Evolutionary conservation across 148 eudicot species (phyloP), one percentile per base, ranked within the genome.

Genomic region (Rheum nobile): DNA sequence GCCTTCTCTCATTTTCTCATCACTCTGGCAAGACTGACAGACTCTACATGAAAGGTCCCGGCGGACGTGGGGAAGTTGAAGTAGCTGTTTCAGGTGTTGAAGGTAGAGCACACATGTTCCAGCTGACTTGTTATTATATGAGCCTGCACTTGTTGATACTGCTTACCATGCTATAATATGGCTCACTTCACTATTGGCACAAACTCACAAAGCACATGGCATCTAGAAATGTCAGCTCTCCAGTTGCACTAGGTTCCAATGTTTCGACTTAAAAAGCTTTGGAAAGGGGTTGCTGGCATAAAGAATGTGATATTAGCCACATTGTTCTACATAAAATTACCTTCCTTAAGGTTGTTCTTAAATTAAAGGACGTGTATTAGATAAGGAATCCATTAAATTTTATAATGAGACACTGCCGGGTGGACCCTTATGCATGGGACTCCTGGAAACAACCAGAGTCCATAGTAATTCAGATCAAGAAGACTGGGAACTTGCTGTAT

Each of bases 51-150:
- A 95, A 90, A 81, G 99, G 99, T 67, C 99, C 99, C 68, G 97
- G 96, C 52, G 99, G 99, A 52, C 99, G 97, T 75, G 99, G 99
- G 16, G 96, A 91, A 84, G 96, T 95, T 78, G 99, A 95, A 85
- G 99, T 91, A 32, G 99, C 97, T 48, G 94, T 95, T 78, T 91
- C 99, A 79, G 96, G 99, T 29, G 89, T 95, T 79, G 82, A 83
- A 83, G 99, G 99, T 95, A 85, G 75, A 44, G 72, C 67, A 4
- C 5, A 55, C 69, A 39, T 57, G 41, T 71, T 71, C 41, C 48
- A 9, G 48, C 21, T 71, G 32, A 39, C 6, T 7, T 21, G 22
- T 65, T 31, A 29, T 65, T 1, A 31, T 32, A 65, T 34, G 21
- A 16, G 10, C 41, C 70, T 17, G 70, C 17, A 28, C 19, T 61